phyloP scores from a whole-genome alignment of 1,139 yeast species.

The Zygosaccharomyces sapae region DNA sequence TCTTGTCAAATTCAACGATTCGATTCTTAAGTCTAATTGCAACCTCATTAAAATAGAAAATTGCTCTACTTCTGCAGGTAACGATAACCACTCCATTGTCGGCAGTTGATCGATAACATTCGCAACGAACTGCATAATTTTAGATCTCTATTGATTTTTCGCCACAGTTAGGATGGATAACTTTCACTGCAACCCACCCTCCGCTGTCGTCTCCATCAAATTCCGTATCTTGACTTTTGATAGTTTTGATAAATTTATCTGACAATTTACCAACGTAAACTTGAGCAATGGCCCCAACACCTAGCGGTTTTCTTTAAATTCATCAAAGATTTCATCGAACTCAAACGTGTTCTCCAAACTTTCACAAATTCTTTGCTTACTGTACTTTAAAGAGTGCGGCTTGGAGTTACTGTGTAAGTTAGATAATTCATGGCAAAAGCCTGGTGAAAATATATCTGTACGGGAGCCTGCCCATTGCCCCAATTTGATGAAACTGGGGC shows the following conservation, averaged over 20 bases:
- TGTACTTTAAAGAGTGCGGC: constrained; percentile 61
- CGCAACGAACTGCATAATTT: constrained; percentile 82
- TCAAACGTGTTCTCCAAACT: constrained; percentile 55
- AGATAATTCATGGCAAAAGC: constrained; percentile 72
- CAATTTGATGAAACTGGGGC: constrained; percentile 89
- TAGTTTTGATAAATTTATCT: constrained; percentile 42
- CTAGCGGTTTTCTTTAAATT: constrained; percentile 67
- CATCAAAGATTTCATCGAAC: constrained; percentile 71
- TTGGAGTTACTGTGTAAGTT: constrained; percentile 78
- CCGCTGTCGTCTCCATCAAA: constrained; percentile 26
- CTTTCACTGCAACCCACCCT: constrained; percentile 81
- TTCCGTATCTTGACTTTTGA: too few species aligned
- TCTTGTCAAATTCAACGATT: constrained; percentile 70
- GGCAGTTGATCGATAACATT: constrained; percentile 63
- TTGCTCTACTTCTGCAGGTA: constrained; percentile 91
- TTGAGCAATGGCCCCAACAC: constrained; percentile 97
- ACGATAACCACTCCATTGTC: constrained; percentile 94
- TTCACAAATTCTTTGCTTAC: constrained; percentile 53
- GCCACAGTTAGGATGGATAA: constrained; percentile 85
- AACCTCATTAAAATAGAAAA: constrained; percentile 80
- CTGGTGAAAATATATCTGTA: constrained; percentile 83
- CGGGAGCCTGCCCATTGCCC: constrained; percentile 99
- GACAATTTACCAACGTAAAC: constrained; percentile 76
- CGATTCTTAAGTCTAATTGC: constrained; percentile 85
- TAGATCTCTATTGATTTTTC: constrained; percentile 70